These are phyloP conservation scores for Fusarium floridanum DNA, from an alignment of 2,329 filamentous ascomycete species.

Conservation along the genomic window DNA sequence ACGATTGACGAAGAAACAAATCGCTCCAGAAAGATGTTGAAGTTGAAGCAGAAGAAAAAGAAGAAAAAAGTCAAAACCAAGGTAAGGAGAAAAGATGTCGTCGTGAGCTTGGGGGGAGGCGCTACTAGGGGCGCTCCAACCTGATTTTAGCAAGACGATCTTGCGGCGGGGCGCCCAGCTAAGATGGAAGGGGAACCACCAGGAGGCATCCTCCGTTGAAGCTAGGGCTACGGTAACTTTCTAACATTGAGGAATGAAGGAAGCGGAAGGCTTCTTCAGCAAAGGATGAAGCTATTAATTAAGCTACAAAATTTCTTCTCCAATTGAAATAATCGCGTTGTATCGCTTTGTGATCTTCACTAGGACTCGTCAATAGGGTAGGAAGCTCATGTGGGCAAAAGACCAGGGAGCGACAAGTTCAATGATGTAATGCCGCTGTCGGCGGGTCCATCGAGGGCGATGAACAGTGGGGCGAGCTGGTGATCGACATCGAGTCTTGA, in stretches of 20 bases:
- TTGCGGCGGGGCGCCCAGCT: slow-evolving; percentile 37
- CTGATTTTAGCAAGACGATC: slow-evolving; percentile 29
- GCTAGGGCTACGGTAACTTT: not conserved
- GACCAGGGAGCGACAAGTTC: slow-evolving; percentile 10
- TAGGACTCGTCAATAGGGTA: slow-evolving; percentile 11
- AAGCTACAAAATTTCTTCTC: not conserved
- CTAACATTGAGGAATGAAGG: not conserved
- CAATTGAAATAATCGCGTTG: slow-evolving; percentile 6
- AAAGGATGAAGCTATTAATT: not conserved
- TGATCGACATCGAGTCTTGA: not conserved
- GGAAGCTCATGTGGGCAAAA: slow-evolving; percentile 8
- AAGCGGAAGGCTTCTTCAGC: not conserved
- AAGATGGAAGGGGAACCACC: slow-evolving; percentile 11
- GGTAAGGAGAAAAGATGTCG: slow-evolving; percentile 24
- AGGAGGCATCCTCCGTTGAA: slow-evolving; percentile 25
- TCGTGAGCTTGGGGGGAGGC: slow-evolving; percentile 35
- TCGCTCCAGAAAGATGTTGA: slow-evolving; percentile 12
- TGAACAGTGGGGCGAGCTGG: slow-evolving; percentile 7
- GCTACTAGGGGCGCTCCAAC: slow-evolving; percentile 36
- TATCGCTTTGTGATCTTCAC: slow-evolving; percentile 26
- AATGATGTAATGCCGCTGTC: slow-evolving; percentile 45
- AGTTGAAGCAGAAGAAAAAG: not conserved
- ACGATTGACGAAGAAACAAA: not conserved
- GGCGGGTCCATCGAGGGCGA: not conserved
- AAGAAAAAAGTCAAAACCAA: slow-evolving; percentile 16